Evolutionary conservation across 306 rosid species (phyloP).

Genomic region (Sophora flavescens): DNA sequence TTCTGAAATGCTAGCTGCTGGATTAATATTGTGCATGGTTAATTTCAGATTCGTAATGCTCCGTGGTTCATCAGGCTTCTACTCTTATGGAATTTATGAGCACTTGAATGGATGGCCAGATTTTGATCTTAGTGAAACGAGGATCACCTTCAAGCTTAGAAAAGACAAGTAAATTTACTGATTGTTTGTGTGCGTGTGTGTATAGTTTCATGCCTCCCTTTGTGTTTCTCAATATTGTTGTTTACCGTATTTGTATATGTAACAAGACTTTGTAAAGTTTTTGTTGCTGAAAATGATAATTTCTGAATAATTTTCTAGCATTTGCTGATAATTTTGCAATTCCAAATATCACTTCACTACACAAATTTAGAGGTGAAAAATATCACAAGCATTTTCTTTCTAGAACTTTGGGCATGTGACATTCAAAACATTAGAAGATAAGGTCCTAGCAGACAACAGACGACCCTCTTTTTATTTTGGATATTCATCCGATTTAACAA

Average conservation of each 20-base stretch:
- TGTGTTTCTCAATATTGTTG: constrained; percentile 8
- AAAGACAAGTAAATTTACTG: constrained; percentile 69
- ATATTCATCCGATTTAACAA: constrained; percentile 50
- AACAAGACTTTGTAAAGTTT: constrained; percentile 11
- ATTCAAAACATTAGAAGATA: constrained; percentile 47
- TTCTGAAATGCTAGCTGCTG: constrained; percentile 31
- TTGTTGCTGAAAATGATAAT: constrained; percentile 9
- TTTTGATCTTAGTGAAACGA: constrained; percentile 76
- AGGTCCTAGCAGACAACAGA: constrained; percentile 55
- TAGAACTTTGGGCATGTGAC: constrained; percentile 30
- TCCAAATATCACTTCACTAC: constrained; percentile 18
- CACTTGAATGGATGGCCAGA: constrained; percentile 88
- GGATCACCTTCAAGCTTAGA: constrained; percentile 88
- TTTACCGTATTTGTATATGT: neutral
- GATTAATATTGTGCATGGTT: constrained; percentile 38
- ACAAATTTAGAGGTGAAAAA: constrained; percentile 22
- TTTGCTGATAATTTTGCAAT: constrained; percentile 21
- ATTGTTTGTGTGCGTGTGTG: neutral
- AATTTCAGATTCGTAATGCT: constrained; percentile 80
- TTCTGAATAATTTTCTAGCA: constrained; percentile 1
- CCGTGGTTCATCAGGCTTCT: constrained; percentile 86
- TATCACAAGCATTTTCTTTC: constrained; percentile 13
- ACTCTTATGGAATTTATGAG: constrained; percentile 87
- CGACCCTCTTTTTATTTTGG: constrained; percentile 37
- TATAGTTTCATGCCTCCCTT: constrained; percentile 19